These are phyloP conservation scores for Asterionellopsis glacialis DNA, from an alignment of 108 stramenopile species.

Conservation along the genomic window DNA sequence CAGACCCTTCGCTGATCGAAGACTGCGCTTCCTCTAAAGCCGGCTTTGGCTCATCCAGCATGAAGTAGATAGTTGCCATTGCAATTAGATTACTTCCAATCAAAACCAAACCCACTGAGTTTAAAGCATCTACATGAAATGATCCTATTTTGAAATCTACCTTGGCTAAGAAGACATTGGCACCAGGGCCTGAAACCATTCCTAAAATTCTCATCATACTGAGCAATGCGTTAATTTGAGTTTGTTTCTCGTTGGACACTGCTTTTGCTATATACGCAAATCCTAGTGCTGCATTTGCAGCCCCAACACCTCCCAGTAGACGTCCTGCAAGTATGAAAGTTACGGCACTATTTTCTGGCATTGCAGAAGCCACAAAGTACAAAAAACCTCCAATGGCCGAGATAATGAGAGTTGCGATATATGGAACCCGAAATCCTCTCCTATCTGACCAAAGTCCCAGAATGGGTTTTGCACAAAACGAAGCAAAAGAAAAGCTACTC, in stretches of 20 bases:
- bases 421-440: slow-evolving; percentile 51
- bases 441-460: slow-evolving; percentile 54
- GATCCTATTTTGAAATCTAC: slow-evolving; percentile 24
- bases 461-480: slow-evolving; percentile 67
- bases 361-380: slow-evolving; percentile 50
- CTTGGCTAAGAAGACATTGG: slow-evolving; percentile 42
- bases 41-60: slow-evolving; percentile 51
- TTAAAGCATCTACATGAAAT: slow-evolving; percentile 50
- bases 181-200: slow-evolving; percentile 58
- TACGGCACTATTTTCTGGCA: slow-evolving; percentile 17
- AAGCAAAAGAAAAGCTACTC: slow-evolving; percentile 50
- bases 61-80: slow-evolving; percentile 28
- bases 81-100: slow-evolving; percentile 37
- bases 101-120: slow-evolving; percentile 62
- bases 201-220: slow-evolving; percentile 58
- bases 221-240: slow-evolving; percentile 36
- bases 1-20: slow-evolving; percentile 4
- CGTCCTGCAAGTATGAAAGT: slow-evolving; percentile 45
- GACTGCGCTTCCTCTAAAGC: neutral
- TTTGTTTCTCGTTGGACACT: slow-evolving; percentile 46
- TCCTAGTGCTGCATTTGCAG: slow-evolving; percentile 57
- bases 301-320: slow-evolving; percentile 55
- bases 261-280: slow-evolving; percentile 62
- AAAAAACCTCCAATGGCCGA: slow-evolving; percentile 49
- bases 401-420: slow-evolving; percentile 30